Evolutionary conservation across 768 basidiomycete genomes (phyloP).

Genomic region (Phanerochaete sordida): DNA sequence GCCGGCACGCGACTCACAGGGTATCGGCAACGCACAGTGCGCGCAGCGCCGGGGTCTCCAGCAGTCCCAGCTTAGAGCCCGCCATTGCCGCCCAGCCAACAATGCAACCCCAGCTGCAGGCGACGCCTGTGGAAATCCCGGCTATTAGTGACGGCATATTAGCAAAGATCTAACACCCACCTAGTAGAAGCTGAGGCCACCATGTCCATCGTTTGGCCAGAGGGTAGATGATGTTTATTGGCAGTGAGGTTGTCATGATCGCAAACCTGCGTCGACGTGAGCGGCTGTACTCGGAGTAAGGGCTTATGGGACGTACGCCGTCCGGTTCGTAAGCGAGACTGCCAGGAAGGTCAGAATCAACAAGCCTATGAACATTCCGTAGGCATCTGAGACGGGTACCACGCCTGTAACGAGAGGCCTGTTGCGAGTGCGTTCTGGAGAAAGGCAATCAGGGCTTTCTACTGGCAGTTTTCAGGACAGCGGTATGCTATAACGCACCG

Average conservation of each 20-base stretch:
- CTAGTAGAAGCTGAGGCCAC: slow-evolving; percentile 62
- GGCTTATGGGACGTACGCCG: not conserved
- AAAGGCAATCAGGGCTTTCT: not conserved
- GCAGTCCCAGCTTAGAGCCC: not conserved
- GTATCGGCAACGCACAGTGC: not conserved
- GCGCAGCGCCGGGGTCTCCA: not conserved
- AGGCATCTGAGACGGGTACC: slow-evolving; percentile 27
- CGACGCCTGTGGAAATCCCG: not conserved
- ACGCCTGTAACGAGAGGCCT: slow-evolving; percentile 30
- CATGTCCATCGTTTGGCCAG: slow-evolving; percentile 52
- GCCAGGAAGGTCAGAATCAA: slow-evolving; percentile 3
- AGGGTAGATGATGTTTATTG: slow-evolving; percentile 34
- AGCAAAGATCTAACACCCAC: slow-evolving; percentile 16
- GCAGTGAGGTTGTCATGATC: not conserved
- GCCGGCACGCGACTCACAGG: too few species aligned
- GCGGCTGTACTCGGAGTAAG: not conserved
- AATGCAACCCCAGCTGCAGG: not conserved
- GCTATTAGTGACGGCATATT: not conserved
- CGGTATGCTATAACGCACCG: slow-evolving; percentile 27
- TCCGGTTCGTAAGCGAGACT: not conserved
- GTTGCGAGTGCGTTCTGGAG: slow-evolving; percentile 30
- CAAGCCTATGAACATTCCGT: slow-evolving; percentile 14
- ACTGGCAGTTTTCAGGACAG: too few species aligned
- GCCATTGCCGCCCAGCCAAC: not conserved
- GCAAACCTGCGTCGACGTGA: not conserved